Base-by-base conservation (phyloP, 164 flowering plant genomes). In the Platanus orientalis region DNA sequence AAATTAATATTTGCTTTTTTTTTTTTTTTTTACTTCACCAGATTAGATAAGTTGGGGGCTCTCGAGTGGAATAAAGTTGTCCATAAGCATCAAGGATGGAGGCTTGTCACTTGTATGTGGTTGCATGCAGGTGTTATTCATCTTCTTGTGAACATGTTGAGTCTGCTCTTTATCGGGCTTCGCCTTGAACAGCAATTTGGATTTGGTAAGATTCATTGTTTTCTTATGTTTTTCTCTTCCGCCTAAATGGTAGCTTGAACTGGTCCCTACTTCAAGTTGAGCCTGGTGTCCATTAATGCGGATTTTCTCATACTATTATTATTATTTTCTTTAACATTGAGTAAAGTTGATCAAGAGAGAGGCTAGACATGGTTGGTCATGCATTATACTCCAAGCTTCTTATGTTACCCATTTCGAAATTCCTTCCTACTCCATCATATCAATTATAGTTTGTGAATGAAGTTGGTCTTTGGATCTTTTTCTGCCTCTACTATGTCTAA, bases 121-220 rank as follows among this genome's bases (percentile, higher is more conserved):
- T 62, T 90, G 58, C 96, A 90, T 74, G 96, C 91, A 36, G 94
- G 94, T 54, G 82, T 81, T 39, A 69, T 90, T 69, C 96, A 90
- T 69, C 10, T 90, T 26, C 80, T 90, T 63, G 88, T 92, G 51
- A 90, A 90, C 60, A 90, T 90, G 97, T 71, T 90, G 80, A 83
- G 97, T 65, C 89, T 90, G 40, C 14, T 90, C 1, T 80, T 90
- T 65, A 85, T 90, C 62, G 97, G 97, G 27, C 83, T 88, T 60
- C 94, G 94, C 23, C 92, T 90, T 70, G 97, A 90, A 75, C 92
- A 88, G 71, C 90, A 90, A 70, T 90, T 90, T 71, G 97, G 42
- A 14, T 36, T 36, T 36, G 42, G 42, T 36, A 36, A 36, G 42
- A 10, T 36, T 36, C 9, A 1, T 14, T 36, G 12, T 36, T 36